Evolutionary conservation across 352 stramenopile species (phyloP).

Genomic region (Achlya hypogyna): DNA sequence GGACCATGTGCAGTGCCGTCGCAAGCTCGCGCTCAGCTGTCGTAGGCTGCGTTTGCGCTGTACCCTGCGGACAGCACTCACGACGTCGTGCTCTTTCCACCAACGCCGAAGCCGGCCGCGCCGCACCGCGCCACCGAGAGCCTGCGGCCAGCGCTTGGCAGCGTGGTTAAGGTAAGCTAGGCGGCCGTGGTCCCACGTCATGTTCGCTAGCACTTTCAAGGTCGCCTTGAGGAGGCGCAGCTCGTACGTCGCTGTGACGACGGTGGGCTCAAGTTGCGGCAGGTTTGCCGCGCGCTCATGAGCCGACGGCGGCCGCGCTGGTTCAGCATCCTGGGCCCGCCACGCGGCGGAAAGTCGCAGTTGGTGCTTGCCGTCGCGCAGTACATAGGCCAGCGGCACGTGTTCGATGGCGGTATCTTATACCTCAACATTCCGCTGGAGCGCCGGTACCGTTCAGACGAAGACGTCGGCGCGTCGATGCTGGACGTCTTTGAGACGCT

Average conservation of each 20-base stretch:
- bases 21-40: not conserved
- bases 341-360: constrained; percentile 8
- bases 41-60: not conserved
- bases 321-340: constrained; percentile 3
- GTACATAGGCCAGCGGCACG: constrained; percentile 4
- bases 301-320: not conserved
- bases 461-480: not conserved
- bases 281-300: constrained; percentile 14
- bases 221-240: constrained; percentile 6
- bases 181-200: not conserved
- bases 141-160: not conserved
- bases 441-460: not conserved
- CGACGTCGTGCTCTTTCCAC: not conserved
- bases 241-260: not conserved
- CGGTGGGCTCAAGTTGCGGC: not conserved
- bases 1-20: not conserved
- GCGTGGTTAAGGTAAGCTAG: not conserved
- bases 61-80: not conserved
- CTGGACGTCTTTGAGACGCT: not conserved
- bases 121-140: not conserved
- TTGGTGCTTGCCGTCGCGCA: constrained; percentile 1
- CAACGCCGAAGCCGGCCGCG: not conserved
- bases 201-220: not conserved
- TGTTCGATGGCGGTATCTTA: constrained; percentile 14
- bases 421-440: not conserved